These are phyloP conservation scores for Berkeleyomyces rouxiae DNA, from an alignment of 2,329 filamentous ascomycete species.

Conservation along the genomic window DNA sequence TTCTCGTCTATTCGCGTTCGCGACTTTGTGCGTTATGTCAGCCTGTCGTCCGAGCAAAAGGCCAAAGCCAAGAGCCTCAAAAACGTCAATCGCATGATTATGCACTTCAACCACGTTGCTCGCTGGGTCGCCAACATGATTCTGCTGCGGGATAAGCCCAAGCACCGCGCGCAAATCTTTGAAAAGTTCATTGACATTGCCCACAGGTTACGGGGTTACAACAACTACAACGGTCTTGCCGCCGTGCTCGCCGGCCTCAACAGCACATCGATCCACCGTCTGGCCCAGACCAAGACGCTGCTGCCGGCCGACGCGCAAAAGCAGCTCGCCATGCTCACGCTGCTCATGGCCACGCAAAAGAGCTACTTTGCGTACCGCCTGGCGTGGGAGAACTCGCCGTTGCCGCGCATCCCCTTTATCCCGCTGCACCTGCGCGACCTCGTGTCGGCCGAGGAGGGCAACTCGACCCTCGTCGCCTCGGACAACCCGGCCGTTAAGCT, in stretches of 20 bases:
- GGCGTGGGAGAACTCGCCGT: constrained; percentile 88
- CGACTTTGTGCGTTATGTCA: constrained; percentile 84
- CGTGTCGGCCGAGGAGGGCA: constrained; percentile 82
- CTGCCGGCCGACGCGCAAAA: constrained; percentile 58
- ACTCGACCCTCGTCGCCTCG: constrained; percentile 68
- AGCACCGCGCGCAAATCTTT: constrained; percentile 77
- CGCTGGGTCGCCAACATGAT: constrained; percentile 73
- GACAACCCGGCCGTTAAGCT: constrained; percentile 37
- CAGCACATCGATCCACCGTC: constrained; percentile 67
- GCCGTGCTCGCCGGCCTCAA: constrained; percentile 88
- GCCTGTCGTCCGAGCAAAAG: constrained; percentile 51
- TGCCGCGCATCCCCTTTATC: constrained; percentile 83
- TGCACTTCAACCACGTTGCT: constrained; percentile 75
- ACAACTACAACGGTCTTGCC: constrained; percentile 96
- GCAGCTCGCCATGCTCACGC: constrained; percentile 72
- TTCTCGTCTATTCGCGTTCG: constrained; percentile 88
- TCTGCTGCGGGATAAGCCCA: constrained; percentile 82
- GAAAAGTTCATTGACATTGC: constrained; percentile 95
- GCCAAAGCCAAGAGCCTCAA: constrained; percentile 60
- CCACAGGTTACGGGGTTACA: constrained; percentile 67
- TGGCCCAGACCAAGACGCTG: constrained; percentile 62
- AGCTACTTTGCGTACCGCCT: constrained; percentile 91
- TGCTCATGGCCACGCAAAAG: constrained; percentile 85
- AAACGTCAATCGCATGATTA: constrained; percentile 88
- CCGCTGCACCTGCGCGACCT: constrained; percentile 80